A percentile compares a stretch with the other conserved stretches of the same genome.
Conservation (phyloP, 768 basidiomycete genomes). For the Trametes villosa region DNA sequence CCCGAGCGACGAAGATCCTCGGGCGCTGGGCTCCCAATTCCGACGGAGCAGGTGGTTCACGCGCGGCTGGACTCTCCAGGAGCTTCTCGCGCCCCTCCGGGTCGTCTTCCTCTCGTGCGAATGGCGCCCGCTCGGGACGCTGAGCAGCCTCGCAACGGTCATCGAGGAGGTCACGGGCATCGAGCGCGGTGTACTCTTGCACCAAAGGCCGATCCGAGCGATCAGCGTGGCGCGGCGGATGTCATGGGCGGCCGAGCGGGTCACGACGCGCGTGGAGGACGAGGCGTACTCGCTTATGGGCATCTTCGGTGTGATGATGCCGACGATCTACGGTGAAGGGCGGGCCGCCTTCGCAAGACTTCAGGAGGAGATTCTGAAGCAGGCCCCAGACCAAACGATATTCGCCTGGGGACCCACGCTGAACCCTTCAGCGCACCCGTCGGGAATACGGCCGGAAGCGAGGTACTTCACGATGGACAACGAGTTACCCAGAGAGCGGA, state of each 20-base stretch:
- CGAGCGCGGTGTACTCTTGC: not conserved
- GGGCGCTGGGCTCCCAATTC: not conserved
- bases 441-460: not conserved
- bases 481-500: not conserved
- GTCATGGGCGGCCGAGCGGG: constrained; percentile 8
- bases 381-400: not conserved
- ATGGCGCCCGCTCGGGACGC: constrained; percentile 7
- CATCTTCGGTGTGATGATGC: constrained; percentile 10
- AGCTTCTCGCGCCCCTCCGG: constrained; percentile 6
- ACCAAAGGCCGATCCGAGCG: not conserved
- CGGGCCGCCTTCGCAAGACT: constrained; percentile 3
- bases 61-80: constrained; percentile 16
- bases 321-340: constrained; percentile 12
- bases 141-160: not conserved
- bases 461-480: not conserved
- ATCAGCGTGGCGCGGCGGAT: constrained; percentile 4
- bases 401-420: constrained; percentile 10
- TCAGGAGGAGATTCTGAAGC: constrained; percentile 14
- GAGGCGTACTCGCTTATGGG: constrained; percentile 17
- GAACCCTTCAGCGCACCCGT: not conserved
- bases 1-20: not conserved
- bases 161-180: constrained; percentile 1
- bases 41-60: constrained; percentile 5
- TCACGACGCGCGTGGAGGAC: constrained; percentile 13
- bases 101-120: constrained; percentile 8